Evolutionary conservation across 495 filamentous ascomycete genomes (phyloP).

Genomic region (Daldinia childiae): DNA sequence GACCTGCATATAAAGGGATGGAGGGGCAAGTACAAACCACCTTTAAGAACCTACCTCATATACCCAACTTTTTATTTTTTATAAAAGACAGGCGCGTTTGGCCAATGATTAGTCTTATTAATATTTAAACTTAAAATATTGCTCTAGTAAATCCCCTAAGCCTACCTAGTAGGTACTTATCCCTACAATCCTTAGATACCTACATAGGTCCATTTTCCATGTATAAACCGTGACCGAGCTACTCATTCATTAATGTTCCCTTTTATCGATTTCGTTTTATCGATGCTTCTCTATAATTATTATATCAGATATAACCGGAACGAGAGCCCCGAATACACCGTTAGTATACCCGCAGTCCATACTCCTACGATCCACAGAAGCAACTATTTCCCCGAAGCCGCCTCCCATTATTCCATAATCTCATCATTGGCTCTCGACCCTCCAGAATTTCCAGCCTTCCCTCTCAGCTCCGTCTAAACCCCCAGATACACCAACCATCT

Average conservation of each 20-base stretch:
- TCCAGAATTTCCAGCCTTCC: conserved; percentile 96
- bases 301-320: conserved; percentile 3
- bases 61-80: no score
- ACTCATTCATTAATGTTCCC: neutral
- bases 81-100: neutral
- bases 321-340: conserved; percentile 1
- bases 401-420: neutral
- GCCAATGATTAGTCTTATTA: neutral
- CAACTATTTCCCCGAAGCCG: neutral
- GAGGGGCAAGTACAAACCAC: conserved; percentile 31
- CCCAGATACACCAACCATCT: conserved; percentile 71
- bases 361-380: neutral
- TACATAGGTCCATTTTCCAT: neutral
- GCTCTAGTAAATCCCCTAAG: neutral
- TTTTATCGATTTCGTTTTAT: conserved; percentile 5
- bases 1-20: conserved; percentile 2
- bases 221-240: neutral
- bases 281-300: conserved; percentile 12
- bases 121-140: neutral
- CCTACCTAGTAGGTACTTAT: no score
- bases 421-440: conserved; percentile 58
- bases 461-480: conserved; percentile 63
- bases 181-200: neutral
- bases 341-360: neutral
- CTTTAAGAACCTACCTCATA: neutral